phyloP scores from a whole-genome alignment of 2,329 filamentous ascomycete genomes.

The Aspergillus sp. region DNA sequence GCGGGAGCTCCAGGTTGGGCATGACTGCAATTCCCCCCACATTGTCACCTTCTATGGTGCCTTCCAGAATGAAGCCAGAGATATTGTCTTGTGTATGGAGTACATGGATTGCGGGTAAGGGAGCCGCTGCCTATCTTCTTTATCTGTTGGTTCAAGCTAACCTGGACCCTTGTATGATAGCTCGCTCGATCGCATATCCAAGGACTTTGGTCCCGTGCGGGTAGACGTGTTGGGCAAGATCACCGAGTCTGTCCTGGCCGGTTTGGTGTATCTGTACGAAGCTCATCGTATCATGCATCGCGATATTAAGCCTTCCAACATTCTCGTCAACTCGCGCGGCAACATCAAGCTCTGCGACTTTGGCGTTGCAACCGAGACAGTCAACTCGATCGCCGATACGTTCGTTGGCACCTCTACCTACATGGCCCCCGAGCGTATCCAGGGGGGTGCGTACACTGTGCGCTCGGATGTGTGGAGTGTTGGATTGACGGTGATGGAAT shows the following conservation, averaged over 20 bases:
- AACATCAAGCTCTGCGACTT: conserved; percentile 98
- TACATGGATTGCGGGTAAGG: conserved; percentile 98
- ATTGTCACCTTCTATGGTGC: conserved; percentile 98
- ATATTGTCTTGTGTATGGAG: conserved; percentile 99
- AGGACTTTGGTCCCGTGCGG: conserved; percentile 89
- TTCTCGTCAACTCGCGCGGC: conserved; percentile 90
- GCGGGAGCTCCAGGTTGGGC: conserved; percentile 96
- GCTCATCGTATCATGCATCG: conserved; percentile 98
- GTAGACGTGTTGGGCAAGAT: conserved; percentile 98
- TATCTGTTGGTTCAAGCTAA: conserved; percentile 13
- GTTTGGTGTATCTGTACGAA: conserved; percentile 90
- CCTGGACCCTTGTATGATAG: conserved; percentile 50
- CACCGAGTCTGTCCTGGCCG: conserved; percentile 89
- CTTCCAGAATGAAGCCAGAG: conserved; percentile 92
- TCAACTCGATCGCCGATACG: conserved; percentile 97
- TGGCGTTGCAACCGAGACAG: conserved; percentile 94
- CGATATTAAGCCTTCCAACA: conserved; percentile 98
- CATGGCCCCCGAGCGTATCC: conserved; percentile 98
- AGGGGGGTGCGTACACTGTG: conserved; percentile 94
- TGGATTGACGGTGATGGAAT: conserved; percentile 90
- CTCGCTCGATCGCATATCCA: conserved; percentile 88
- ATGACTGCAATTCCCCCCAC: conserved; percentile 93
- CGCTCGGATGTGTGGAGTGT: conserved; percentile 99
- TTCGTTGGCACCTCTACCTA: conserved; percentile 99
- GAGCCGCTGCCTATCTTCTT: not conserved